Base-by-base conservation (phyloP, 2,329 filamentous ascomycete genomes). In the Aspergillus sp. region DNA sequence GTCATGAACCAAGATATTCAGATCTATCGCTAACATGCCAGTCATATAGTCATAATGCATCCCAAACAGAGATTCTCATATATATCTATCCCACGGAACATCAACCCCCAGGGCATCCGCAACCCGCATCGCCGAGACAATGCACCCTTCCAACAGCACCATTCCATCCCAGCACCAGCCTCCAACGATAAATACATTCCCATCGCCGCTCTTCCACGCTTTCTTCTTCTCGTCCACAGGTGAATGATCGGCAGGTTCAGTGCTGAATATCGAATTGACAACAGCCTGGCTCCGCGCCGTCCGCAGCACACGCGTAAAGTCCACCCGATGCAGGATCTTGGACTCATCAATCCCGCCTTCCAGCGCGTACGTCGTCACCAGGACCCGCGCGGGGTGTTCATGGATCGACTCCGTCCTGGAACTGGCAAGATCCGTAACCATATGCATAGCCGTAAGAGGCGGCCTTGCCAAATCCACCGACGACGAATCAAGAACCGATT, bases 351-450 rank as follows among this genome's bases (percentile, higher is more conserved):
- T 72, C 3, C 64, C 66, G 5, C 34, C n/a, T 3, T 70, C 72
- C 11, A 81, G 68, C 0, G 83, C 80, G 54, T 77, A 80, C 0
- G 81, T 86, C 11, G 79, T 82, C n/a, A 86, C 79, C 0, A 84
- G 68, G 3, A 80, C 73, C 0, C 82, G 82, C 19, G 76, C 77
- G 1, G 77, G 77, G 66, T 85, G 79, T 45, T 78, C 70, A 59
- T 86, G 83, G 15, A 82, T 69, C 0, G 83, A 78, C 58, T 85
- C 83, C 0, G 82, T 83, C n/a, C 62, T 70, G 3, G 65, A 59
- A 15, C 55, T 64, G 56, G 66, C 62, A 65, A 76, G 64, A 50
- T 72, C 20, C 41, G 55, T 41, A 19, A 53, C 40, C 22, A 51
- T 51, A 24, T 47, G 33, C 19, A 60, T 42, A 15, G 55, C 41